Evolutionary conservation across 73 alveolate genomes (phyloP).

Genomic region (Strombidium stylifer): DNA sequence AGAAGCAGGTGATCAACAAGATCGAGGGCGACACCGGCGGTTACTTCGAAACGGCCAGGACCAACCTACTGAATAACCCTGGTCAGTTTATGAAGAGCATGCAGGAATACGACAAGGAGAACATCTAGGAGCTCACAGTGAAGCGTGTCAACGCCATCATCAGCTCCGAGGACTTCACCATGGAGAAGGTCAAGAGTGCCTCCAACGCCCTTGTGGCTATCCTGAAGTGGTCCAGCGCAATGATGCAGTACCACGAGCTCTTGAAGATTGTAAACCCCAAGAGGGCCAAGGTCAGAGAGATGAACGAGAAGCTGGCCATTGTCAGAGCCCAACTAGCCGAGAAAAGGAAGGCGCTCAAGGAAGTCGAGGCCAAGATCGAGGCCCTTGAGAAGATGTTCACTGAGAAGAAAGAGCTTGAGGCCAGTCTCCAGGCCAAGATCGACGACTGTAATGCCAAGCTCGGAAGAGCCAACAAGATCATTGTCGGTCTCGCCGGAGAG

Average conservation of each 20-base stretch:
- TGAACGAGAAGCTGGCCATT: constrained; percentile 62
- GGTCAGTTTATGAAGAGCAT: constrained; percentile 68
- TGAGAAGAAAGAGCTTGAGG: constrained; percentile 58
- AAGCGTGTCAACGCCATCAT: constrained; percentile 63
- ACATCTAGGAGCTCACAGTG: constrained; percentile 70
- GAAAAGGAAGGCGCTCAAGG: constrained; percentile 69
- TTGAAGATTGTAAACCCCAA: constrained; percentile 57
- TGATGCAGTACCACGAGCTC: constrained; percentile 70
- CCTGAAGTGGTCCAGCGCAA: constrained; percentile 76
- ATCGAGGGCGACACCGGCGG: constrained; percentile 84
- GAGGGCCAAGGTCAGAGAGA: constrained; percentile 54
- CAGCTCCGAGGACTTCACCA: constrained; percentile 69
- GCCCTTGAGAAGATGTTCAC: constrained; percentile 74
- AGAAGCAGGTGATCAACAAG: constrained; percentile 62
- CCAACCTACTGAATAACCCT: constrained; percentile 70
- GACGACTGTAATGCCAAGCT: constrained; percentile 91
- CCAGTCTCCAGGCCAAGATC: constrained; percentile 46
- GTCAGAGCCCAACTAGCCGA: constrained; percentile 61
- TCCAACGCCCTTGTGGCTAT: constrained; percentile 71
- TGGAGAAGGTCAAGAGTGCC: constrained; percentile 71
- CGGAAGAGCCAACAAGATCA: constrained; percentile 96
- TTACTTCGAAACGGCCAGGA: constrained; percentile 86
- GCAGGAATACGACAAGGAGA: constrained; percentile 71
- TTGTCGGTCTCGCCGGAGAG: constrained; percentile 96
- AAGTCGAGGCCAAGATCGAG: constrained; percentile 79